phyloP scores from a whole-genome alignment of 805 yeast species.

The Brettanomyces naardenensis region DNA sequence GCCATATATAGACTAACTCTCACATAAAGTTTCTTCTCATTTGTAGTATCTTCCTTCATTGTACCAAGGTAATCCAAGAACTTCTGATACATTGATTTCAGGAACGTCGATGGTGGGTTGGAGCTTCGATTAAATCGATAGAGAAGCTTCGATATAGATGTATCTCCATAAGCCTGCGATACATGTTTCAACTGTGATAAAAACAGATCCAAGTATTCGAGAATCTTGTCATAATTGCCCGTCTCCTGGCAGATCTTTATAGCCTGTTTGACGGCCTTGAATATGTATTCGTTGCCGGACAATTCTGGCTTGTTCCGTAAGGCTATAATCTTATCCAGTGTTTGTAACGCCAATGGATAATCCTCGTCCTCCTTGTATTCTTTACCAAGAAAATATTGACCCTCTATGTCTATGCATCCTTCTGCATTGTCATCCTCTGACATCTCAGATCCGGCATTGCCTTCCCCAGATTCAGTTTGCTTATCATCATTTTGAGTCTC shows the following conservation, averaged over 20 bases:
- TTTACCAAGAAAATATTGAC: slow-evolving; percentile 26
- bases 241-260: slow-evolving; percentile 21
- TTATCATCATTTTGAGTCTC: slow-evolving; percentile 14
- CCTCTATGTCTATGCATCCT: slow-evolving; percentile 16
- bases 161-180: slow-evolving; percentile 18
- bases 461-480: slow-evolving; percentile 1
- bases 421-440: slow-evolving; percentile 8
- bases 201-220: slow-evolving; percentile 12
- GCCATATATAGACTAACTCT: slow-evolving; percentile 40
- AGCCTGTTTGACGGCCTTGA: slow-evolving; percentile 27
- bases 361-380: slow-evolving; percentile 26
- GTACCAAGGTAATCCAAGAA: slow-evolving; percentile 11
- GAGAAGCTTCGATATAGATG: slow-evolving; percentile 24
- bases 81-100: slow-evolving; percentile 15
- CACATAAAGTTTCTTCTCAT: slow-evolving; percentile 35
- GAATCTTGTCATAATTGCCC: slow-evolving; percentile 10
- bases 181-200: slow-evolving; percentile 14
- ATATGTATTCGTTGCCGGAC: slow-evolving; percentile 15
- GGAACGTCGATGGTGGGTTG: slow-evolving; percentile 10
- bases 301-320: slow-evolving; percentile 1
- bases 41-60: slow-evolving; percentile 1
- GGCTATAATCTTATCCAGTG: slow-evolving; percentile 16
- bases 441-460: slow-evolving; percentile 4
- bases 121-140: slow-evolving; percentile 19
- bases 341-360: slow-evolving; percentile 16